Conservation (phyloP, 106 monocot species). For the Acorus gramineus region DNA sequence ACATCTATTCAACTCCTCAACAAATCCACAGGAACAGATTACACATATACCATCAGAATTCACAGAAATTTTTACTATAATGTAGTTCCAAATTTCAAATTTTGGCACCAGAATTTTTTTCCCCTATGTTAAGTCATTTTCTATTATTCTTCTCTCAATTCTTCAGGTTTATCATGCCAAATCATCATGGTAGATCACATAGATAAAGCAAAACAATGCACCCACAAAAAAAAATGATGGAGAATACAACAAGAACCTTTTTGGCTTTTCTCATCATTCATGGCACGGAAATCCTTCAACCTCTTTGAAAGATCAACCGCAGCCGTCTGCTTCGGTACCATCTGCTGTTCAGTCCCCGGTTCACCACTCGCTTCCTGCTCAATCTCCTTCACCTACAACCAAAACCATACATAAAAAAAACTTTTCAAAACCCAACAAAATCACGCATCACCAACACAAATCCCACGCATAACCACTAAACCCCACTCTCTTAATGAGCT, state of each 20-base stretch:
- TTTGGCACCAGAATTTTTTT: too few species aligned
- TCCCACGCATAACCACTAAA: background rate
- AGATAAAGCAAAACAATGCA: too few species aligned
- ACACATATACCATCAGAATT: too few species aligned
- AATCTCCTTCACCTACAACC: slow-evolving; percentile 59
- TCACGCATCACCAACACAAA: background rate
- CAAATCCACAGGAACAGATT: too few species aligned
- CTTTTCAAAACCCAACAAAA: background rate
- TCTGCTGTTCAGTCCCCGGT: slow-evolving; percentile 23
- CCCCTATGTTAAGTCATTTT: too few species aligned
- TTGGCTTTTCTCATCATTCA: slow-evolving; percentile 67
- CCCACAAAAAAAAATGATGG: too few species aligned
- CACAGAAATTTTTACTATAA: too few species aligned
- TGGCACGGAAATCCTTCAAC: slow-evolving; percentile 47
- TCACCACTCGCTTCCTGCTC: slow-evolving; percentile 47
- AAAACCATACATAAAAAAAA: background rate
- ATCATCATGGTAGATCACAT: too few species aligned
- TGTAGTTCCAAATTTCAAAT: too few species aligned
- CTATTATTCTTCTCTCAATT: too few species aligned
- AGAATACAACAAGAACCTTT: slow-evolving; percentile 33
- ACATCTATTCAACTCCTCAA: too few species aligned
- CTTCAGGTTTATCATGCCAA: too few species aligned
- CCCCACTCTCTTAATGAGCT: slow-evolving; percentile 79
- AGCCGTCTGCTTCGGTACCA: slow-evolving; percentile 48
- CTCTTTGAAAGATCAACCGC: slow-evolving; percentile 82